A percentile compares a stretch with the other conserved stretches of the same genome.
These are phyloP conservation scores for Dactylellina cionopaga DNA, from an alignment of 2,329 filamentous ascomycete species.

Conservation along the genomic window DNA sequence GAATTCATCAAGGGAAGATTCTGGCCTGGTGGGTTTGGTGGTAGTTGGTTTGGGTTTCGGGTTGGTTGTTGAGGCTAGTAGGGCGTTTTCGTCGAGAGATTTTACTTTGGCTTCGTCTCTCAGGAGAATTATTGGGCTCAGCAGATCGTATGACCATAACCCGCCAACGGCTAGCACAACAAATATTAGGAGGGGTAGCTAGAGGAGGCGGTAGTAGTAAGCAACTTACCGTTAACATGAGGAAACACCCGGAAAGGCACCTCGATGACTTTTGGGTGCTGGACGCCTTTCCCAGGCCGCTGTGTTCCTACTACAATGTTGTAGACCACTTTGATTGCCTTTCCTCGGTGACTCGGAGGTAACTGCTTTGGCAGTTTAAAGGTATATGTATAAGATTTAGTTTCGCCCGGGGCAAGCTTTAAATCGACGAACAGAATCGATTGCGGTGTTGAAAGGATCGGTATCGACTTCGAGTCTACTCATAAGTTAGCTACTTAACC, in stretches of 20 bases:
- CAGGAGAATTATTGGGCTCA: constrained; percentile 90
- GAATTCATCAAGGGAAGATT: constrained; percentile 70
- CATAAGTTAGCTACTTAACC: constrained; percentile 42
- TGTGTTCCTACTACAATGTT: constrained; percentile 92
- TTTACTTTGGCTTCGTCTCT: constrained; percentile 80
- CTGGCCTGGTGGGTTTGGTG: constrained; percentile 48
- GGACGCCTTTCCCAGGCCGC: constrained; percentile 78
- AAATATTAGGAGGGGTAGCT: no score
- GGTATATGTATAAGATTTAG: constrained; percentile 83
- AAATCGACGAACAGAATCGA: constrained; percentile 96
- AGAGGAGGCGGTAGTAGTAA: constrained; percentile 17
- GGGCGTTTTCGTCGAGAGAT: constrained; percentile 62
- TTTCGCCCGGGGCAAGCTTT: constrained; percentile 85
- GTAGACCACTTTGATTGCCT: constrained; percentile 93
- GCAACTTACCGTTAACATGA: constrained; percentile 76
- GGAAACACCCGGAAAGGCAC: constrained; percentile 92
- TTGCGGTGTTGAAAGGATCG: constrained; percentile 91
- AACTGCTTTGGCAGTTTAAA: constrained; percentile 87
- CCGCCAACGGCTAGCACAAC: constrained; percentile 55
- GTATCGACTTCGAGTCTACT: constrained; percentile 77
- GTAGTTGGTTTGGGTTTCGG: constrained; percentile 24
- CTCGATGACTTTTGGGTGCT: constrained; percentile 89
- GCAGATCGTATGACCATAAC: constrained; percentile 77
- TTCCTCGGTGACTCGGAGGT: constrained; percentile 89
- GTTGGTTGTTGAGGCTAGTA: constrained; percentile 22